Percentiles rank a stretch among this genome's conserved stretches.
These are phyloP conservation scores for Tetrahymena thermophila DNA, from an alignment of 73 alveolate genomes.

Conservation along the genomic window DNA sequence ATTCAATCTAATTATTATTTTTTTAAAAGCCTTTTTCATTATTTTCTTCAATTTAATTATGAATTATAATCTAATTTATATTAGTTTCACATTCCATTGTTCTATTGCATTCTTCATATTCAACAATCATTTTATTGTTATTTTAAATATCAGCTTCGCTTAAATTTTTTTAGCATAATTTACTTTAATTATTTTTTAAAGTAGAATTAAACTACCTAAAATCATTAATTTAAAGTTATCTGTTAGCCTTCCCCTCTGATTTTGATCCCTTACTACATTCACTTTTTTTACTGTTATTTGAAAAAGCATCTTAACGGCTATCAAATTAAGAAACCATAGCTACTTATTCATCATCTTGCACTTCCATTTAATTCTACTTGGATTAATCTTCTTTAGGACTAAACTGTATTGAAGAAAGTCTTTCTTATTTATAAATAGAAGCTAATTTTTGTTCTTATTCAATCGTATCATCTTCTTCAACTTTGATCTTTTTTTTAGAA, in stretches of 20 bases:
- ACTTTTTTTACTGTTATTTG: background rate
- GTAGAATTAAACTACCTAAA: background rate
- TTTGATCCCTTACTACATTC: background rate
- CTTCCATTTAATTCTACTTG: background rate
- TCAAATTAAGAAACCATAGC: background rate
- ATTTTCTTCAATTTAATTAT: background rate
- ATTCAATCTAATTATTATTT: no score
- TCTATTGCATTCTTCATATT: background rate
- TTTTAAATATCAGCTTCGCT: background rate
- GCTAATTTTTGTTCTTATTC: background rate
- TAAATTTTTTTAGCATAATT: background rate
- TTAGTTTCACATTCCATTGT: background rate
- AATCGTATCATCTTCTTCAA: background rate
- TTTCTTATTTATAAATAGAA: background rate
- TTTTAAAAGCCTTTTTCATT: no score
- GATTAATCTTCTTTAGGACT: background rate
- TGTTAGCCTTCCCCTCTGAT: background rate
- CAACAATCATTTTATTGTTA: background rate
- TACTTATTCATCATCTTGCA: background rate
- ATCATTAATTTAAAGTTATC: background rate
- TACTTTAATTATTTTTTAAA: background rate
- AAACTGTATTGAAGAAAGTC: background rate
- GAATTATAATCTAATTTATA: background rate
- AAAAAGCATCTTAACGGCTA: background rate
- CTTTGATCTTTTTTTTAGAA: background rate